Evolutionary conservation across 352 stramenopile species (phyloP), one percentile per base, ranked within the genome.

Genomic region (Phytophthora parvispora): DNA sequence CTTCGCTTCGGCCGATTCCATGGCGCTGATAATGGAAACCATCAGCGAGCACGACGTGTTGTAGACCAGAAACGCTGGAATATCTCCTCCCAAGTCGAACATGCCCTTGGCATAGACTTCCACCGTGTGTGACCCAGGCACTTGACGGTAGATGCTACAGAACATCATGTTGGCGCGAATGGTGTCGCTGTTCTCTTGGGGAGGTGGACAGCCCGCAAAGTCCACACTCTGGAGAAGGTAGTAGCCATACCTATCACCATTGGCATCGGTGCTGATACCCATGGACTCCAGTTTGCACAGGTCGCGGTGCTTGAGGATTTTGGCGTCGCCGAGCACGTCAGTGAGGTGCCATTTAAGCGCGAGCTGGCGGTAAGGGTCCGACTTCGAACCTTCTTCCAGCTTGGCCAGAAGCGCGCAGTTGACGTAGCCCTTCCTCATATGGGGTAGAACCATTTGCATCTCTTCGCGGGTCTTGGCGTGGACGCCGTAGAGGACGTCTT

Each of bases 131-230:
- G 60, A 53, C 0, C 50, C 50, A 0, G 80, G 70, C 6, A 66
- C 54, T 49, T 92, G 80, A 0, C 84, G 79, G 47, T 84, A 86
- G 54, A 91, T 90, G 53, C 78, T 86, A 58, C 81, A 89, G 32
- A 89, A 57, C 74, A 83, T 87, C 69, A 85, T 78, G 28, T 79
- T 77, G 27, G 81, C 75, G 20, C 77, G 80, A 29, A 78, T 54
- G 9, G 86, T 62, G 57, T 81, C 59, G 32, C 67, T 70, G 36
- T 16, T 74, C 54, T 84, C 72, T 0, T 65, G 50, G 36, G 82
- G 73, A 18, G 67, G 34, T 6, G 79, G 79, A 24, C 79, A 89
- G 0, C 64, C 75, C 5, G 72, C 53, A 4, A 78, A 67, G 18
- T 89, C 78, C 22, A 92, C 70, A 12, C 81, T 90, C 45, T 87